These are phyloP conservation scores for Xylona heveae DNA, from an alignment of 495 filamentous ascomycete species.

Conservation along the genomic window DNA sequence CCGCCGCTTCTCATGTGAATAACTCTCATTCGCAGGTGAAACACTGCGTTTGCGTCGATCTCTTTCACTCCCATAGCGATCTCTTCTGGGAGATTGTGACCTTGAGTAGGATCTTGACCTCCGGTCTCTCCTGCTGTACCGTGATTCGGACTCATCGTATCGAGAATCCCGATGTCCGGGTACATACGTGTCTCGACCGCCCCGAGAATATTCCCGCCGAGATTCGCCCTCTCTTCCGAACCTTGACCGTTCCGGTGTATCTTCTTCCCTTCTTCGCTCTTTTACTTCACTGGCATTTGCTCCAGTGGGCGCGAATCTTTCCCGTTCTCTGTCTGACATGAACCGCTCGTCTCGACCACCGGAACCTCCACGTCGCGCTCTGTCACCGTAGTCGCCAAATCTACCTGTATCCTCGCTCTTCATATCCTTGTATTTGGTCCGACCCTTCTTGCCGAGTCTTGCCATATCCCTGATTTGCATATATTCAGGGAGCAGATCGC, in stretches of 20 bases:
- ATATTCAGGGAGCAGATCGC: slow-evolving; percentile 70
- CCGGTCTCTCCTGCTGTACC: neutral
- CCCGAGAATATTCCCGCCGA: neutral
- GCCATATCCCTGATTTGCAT: slow-evolving; percentile 91
- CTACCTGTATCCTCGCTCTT: slow-evolving; percentile 79
- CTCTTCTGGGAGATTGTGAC: neutral
- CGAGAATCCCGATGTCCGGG: neutral
- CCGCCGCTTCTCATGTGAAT: neutral
- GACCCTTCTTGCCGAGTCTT: slow-evolving; percentile 77
- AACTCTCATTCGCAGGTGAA: slow-evolving; percentile 1
- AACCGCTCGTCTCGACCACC: slow-evolving; percentile 3
- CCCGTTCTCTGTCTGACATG: slow-evolving; percentile 2
- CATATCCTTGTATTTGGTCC: slow-evolving; percentile 77
- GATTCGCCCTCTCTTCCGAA: neutral
- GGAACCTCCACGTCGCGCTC: slow-evolving; percentile 1
- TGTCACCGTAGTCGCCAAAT: slow-evolving; percentile 36
- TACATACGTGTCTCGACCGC: slow-evolving; percentile 3
- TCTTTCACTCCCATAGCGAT: neutral
- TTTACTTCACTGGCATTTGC: slow-evolving; percentile 5
- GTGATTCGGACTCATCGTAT: neutral
- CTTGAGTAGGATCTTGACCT: slow-evolving; percentile 2
- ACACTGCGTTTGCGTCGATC: slow-evolving; percentile 4
- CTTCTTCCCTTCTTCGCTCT: slow-evolving; percentile 4
- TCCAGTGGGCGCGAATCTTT: slow-evolving; percentile 2
- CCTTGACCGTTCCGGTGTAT: slow-evolving; percentile 1